These are phyloP conservation scores for Ormosia emarginata DNA, from an alignment of 306 rosid species.

Conservation along the genomic window DNA sequence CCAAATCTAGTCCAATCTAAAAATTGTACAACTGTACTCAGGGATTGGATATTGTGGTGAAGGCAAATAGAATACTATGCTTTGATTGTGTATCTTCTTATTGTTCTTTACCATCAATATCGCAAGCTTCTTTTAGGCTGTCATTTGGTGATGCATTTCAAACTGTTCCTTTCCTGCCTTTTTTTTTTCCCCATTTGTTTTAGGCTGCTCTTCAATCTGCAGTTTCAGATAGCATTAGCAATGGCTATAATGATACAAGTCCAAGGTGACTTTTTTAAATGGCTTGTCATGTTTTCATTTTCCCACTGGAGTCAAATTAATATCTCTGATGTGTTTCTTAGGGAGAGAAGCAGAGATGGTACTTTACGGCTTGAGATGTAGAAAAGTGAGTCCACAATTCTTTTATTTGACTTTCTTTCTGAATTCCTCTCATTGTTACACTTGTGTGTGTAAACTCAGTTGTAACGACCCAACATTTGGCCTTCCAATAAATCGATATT, in stretches of 20 bases:
- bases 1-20: background rate
- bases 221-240: slow-evolving; percentile 28
- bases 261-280: slow-evolving; percentile 35
- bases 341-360: slow-evolving; percentile 58
- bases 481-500: background rate
- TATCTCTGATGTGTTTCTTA: background rate
- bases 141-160: background rate
- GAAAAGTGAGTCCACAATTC: slow-evolving; percentile 45
- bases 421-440: background rate
- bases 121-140: background rate
- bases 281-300: background rate
- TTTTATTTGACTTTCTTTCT: background rate
- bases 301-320: too few relatives aligned
- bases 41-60: background rate
- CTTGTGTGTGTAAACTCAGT: background rate
- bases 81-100: background rate
- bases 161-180: background rate
- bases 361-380: slow-evolving; percentile 32
- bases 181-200: background rate
- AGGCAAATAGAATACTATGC: background rate
- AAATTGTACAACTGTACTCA: background rate
- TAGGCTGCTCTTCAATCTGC: slow-evolving; percentile 49
- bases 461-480: background rate
- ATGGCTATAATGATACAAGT: slow-evolving; percentile 51
- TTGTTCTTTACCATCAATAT: background rate